Evolutionary conservation across 1,139 yeast species (phyloP).

Genomic region (Geotrichum bryndzae): DNA sequence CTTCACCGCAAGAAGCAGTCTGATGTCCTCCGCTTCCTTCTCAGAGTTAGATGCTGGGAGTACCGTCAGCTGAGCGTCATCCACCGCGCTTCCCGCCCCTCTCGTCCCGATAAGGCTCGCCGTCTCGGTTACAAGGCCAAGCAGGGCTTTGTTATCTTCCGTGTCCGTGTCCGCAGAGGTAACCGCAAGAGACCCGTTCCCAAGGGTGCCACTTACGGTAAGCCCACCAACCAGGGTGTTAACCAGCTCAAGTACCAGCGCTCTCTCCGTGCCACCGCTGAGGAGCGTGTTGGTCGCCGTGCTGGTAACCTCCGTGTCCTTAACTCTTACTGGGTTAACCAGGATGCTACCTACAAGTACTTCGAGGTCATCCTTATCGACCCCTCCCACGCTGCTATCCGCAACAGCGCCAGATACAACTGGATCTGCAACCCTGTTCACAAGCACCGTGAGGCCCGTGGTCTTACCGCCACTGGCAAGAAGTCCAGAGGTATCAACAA

Average conservation of each 20-base stretch:
- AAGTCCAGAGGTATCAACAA: slow-evolving; percentile 99
- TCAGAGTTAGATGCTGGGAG: slow-evolving; percentile 99
- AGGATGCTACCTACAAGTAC: slow-evolving; percentile 99
- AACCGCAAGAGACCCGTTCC: slow-evolving; percentile 99
- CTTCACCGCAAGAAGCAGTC: slow-evolving; percentile 99
- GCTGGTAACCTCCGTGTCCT: slow-evolving; percentile 98
- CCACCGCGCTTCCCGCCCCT: slow-evolving; percentile 98
- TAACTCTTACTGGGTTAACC: slow-evolving; percentile 99
- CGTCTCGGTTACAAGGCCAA: slow-evolving; percentile 99
- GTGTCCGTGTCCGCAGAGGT: slow-evolving; percentile 99
- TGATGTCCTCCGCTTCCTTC: slow-evolving; percentile 97
- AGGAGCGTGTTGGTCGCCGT: slow-evolving; percentile 99
- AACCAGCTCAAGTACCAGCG: slow-evolving; percentile 99
- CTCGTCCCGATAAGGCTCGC: slow-evolving; percentile 99
- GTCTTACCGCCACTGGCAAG: slow-evolving; percentile 97
- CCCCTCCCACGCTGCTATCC: slow-evolving; percentile 97
- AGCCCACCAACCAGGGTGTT: slow-evolving; percentile 99
- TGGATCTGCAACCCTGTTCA: slow-evolving; percentile 99
- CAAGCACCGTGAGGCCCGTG: slow-evolving; percentile 99
- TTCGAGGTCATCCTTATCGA: slow-evolving; percentile 95
- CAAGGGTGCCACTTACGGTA: slow-evolving; percentile 99
- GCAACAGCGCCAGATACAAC: slow-evolving; percentile 98
- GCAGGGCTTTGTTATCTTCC: slow-evolving; percentile 98
- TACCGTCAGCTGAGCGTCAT: slow-evolving; percentile 98
- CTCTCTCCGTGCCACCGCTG: slow-evolving; percentile 96